These are phyloP conservation scores for Cudoniella acicularis DNA, from an alignment of 495 filamentous ascomycete genomes.

Conservation along the genomic window DNA sequence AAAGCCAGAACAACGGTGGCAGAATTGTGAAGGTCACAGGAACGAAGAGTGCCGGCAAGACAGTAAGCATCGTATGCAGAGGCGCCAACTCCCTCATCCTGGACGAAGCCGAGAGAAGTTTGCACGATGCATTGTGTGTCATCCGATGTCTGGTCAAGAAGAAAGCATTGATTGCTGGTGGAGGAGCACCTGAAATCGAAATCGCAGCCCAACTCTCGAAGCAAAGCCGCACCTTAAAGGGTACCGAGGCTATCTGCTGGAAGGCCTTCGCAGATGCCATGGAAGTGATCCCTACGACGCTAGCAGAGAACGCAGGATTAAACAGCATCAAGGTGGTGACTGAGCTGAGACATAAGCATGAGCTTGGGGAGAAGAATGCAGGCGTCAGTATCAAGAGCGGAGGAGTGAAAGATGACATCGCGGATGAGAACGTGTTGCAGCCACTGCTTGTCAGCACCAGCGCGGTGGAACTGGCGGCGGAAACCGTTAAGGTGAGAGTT, in stretches of 20 bases:
- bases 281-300: slow-evolving; percentile 94
- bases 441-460: slow-evolving; percentile 94
- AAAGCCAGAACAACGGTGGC: slow-evolving; percentile 79
- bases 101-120: slow-evolving; percentile 91
- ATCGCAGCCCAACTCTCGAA: slow-evolving; percentile 78
- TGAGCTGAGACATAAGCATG: slow-evolving; percentile 88
- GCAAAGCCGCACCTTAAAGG: slow-evolving; percentile 75
- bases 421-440: slow-evolving; percentile 96
- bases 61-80: slow-evolving; percentile 88
- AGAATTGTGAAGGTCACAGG: slow-evolving; percentile 93
- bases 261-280: slow-evolving; percentile 97
- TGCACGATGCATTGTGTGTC: slow-evolving; percentile 96
- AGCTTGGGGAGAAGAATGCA: slow-evolving; percentile 89
- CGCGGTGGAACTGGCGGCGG: slow-evolving; percentile 91
- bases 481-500: too few relatives aligned
- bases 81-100: slow-evolving; percentile 93
- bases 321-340: slow-evolving; percentile 99
- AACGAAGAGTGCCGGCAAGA: slow-evolving; percentile 76
- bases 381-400: slow-evolving; percentile 97
- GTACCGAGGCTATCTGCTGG: slow-evolving; percentile 96
- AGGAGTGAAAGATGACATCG: slow-evolving; percentile 90
- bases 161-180: slow-evolving; percentile 93
- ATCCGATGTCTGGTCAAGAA: slow-evolving; percentile 98
- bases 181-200: slow-evolving; percentile 93
- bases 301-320: slow-evolving; percentile 94